phyloP scores from a whole-genome alignment of 805 yeast genomes.

The Zygosaccharomyces kombuchaensis region DNA sequence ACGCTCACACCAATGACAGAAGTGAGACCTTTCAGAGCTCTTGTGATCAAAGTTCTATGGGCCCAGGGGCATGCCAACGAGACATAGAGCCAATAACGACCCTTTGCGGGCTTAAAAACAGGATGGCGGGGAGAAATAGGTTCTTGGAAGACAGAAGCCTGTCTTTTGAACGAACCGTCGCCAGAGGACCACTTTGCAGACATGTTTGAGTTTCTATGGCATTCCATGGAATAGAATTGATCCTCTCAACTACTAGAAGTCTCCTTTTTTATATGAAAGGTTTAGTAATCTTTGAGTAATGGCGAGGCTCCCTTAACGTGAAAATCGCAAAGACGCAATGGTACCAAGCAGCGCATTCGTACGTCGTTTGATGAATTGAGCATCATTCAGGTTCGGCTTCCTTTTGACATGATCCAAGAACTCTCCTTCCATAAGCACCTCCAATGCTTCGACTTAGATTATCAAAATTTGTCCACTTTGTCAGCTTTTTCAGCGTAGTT shows the following conservation, averaged over 20 bases:
- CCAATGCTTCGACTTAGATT: too few relatives aligned
- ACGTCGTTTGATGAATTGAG: too few relatives aligned
- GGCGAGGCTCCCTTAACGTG: background rate
- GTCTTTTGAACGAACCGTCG: constrained; percentile 55
- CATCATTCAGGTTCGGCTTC: too few relatives aligned
- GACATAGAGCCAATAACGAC: constrained; percentile 83
- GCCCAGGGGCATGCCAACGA: constrained; percentile 96
- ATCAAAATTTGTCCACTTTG: too few relatives aligned
- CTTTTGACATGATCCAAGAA: too few relatives aligned
- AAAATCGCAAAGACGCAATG: background rate
- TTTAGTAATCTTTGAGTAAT: background rate
- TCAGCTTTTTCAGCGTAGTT: too few relatives aligned
- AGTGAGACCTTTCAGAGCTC: constrained; percentile 68
- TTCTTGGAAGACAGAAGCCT: constrained; percentile 57
- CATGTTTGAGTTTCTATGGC: constrained; percentile 12
- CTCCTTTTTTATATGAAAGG: background rate
- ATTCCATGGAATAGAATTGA: background rate
- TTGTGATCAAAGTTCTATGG: constrained; percentile 70
- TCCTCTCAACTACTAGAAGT: background rate
- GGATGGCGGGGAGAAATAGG: constrained; percentile 57
- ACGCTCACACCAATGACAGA: constrained; percentile 62
- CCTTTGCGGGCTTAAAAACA: constrained; percentile 65
- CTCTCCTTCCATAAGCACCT: too few relatives aligned
- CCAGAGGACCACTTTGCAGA: constrained; percentile 31
- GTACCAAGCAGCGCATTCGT: background rate